Percentiles rank a stretch among this genome's conserved stretches.
Conservation (phyloP, 192 early-diverging fungal species). For the Nowakowskiella sp. region DNA sequence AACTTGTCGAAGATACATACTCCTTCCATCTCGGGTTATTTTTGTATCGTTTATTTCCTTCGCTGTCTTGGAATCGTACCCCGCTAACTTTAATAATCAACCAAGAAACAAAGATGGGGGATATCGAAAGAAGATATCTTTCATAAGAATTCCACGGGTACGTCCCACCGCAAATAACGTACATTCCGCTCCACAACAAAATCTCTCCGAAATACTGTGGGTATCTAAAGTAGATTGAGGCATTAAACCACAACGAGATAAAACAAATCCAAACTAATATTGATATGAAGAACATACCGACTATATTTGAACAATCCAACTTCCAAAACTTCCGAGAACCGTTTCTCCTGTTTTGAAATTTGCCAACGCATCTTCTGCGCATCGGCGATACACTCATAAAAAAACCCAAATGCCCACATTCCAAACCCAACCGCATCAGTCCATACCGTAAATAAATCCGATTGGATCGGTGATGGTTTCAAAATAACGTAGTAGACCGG, state of each 20-base stretch:
- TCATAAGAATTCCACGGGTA: conserved; percentile 9
- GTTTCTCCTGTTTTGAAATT: conserved; percentile 1
- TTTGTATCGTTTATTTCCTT: conserved; percentile 13
- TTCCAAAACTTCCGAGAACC: conserved; percentile 8
- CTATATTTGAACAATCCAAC: conserved; percentile 12
- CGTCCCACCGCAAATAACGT: conserved; percentile 7
- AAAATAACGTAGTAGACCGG: conserved; percentile 18
- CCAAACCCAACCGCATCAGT: conserved; percentile 15
- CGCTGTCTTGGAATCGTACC: conserved; percentile 15
- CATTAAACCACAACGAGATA: too few species aligned
- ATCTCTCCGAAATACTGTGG: conserved; percentile 26
- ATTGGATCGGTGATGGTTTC: conserved; percentile 1
- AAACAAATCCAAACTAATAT: too few species aligned
- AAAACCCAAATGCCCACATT: conserved; percentile 26
- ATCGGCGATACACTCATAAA: conserved; percentile 20
- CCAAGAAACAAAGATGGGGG: conserved; percentile 15
- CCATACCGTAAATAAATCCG: conserved; percentile 5
- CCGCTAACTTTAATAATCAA: conserved; percentile 17
- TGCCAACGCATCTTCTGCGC: conserved; percentile 24
- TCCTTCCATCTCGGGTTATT: conserved; percentile 12
- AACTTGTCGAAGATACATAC: conserved; percentile 11
- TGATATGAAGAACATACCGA: too few species aligned
- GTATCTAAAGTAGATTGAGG: too few species aligned
- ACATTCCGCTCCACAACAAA: conserved; percentile 14
- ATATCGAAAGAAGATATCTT: conserved; percentile 10